Conservation (phyloP, 2,329 filamentous ascomycete species). For the Aspergillus quadrilineatus region DNA sequence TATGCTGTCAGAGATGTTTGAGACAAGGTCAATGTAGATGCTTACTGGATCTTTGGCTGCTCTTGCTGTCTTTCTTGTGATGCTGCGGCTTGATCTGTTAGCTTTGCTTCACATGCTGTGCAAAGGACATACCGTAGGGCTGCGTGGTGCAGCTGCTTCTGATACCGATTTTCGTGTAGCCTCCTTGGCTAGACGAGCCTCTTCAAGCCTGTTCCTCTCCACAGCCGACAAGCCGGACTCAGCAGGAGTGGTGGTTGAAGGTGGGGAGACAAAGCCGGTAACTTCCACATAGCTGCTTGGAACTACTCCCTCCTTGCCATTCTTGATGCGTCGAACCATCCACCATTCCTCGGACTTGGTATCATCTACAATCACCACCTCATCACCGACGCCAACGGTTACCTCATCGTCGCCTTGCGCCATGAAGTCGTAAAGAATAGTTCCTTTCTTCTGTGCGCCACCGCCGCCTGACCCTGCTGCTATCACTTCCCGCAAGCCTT, state of each 20-base stretch:
- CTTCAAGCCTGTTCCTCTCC: constrained; percentile 75
- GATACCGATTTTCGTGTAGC: constrained; percentile 66
- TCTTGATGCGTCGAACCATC: constrained; percentile 88
- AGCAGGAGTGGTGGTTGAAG: constrained; percentile 51
- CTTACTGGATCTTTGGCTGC: constrained; percentile 72
- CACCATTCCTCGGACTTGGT: constrained; percentile 96
- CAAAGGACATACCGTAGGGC: constrained; percentile 69
- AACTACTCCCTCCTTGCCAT: constrained; percentile 91
- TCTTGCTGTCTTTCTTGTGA: constrained; percentile 67
- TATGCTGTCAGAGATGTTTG: neutral
- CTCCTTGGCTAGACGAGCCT: constrained; percentile 79
- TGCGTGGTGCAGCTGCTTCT: constrained; percentile 51
- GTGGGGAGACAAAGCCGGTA: constrained; percentile 62
- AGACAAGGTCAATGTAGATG: constrained; percentile 19
- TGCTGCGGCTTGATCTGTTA: constrained; percentile 68
- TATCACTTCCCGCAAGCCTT: constrained; percentile 77
- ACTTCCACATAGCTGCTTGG: constrained; percentile 95
- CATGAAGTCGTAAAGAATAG: constrained; percentile 92
- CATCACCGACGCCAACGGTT: constrained; percentile 83
- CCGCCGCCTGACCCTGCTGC: constrained; percentile 66
- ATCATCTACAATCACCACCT: constrained; percentile 87
- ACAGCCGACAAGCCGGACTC: constrained; percentile 66
- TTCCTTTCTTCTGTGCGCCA: constrained; percentile 70
- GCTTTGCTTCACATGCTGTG: constrained; percentile 40
- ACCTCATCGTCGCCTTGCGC: constrained; percentile 96